Percentiles rank a stretch among this genome's conserved stretches.
phyloP scores from a whole-genome alignment of 1,284 basidiomycete genomes.

The Cystobasidium slooffiae region DNA sequence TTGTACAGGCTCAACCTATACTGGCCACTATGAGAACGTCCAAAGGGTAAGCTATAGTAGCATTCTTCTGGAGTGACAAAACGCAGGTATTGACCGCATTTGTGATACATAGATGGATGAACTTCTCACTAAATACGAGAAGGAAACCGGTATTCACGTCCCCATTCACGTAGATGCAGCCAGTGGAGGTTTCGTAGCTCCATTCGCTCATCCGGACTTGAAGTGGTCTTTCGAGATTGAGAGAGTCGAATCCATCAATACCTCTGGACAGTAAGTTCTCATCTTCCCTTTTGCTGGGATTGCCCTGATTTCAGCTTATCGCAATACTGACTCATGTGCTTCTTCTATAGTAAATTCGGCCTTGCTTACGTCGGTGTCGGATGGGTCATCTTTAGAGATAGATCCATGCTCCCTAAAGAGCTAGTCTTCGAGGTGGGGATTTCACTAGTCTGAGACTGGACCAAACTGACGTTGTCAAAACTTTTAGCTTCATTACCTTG shows the following conservation, averaged over 20 bases:
- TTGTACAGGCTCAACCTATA: slow-evolving; percentile 70
- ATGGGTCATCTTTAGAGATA: slow-evolving; percentile 82
- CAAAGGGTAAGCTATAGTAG: slow-evolving; percentile 56
- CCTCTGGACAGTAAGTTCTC: slow-evolving; percentile 45
- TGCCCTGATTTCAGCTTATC: background rate
- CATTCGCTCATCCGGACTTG: slow-evolving; percentile 75
- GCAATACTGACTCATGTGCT: slow-evolving; percentile 59
- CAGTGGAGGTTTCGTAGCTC: slow-evolving; percentile 82
- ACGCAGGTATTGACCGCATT: background rate
- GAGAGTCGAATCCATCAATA: slow-evolving; percentile 84
- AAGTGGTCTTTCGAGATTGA: slow-evolving; percentile 85
- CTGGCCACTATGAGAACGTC: slow-evolving; percentile 90
- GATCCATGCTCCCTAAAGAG: slow-evolving; percentile 71
- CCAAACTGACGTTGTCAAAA: slow-evolving; percentile 34
- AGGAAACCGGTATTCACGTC: slow-evolving; percentile 80
- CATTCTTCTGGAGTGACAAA: background rate
- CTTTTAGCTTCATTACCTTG: slow-evolving; percentile 56
- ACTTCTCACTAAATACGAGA: slow-evolving; percentile 82
- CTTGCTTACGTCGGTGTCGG: slow-evolving; percentile 84
- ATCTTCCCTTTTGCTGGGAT: slow-evolving; percentile 30
- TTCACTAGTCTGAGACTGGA: slow-evolving; percentile 57
- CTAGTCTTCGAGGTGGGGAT: slow-evolving; percentile 88
- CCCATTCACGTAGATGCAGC: slow-evolving; percentile 66
- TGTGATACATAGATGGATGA: slow-evolving; percentile 69
- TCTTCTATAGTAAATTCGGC: slow-evolving; percentile 83